A percentile compares a stretch with the other conserved stretches of the same genome.
phyloP scores from a whole-genome alignment of 768 basidiomycete species.

The Panaeolus papilionaceus region DNA sequence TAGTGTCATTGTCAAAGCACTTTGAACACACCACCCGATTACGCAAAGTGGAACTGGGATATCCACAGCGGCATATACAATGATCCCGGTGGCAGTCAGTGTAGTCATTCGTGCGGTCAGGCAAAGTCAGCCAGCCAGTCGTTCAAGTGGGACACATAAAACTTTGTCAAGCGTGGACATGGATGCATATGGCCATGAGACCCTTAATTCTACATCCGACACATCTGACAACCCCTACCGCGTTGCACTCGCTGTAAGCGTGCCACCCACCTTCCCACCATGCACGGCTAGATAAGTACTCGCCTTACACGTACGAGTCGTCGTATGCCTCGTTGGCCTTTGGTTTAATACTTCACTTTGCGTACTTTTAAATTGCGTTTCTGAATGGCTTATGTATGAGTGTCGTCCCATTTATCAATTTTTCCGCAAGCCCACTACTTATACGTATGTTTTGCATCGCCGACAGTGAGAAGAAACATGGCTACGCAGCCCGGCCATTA shows the following conservation, averaged over 20 bases:
- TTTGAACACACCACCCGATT: not conserved
- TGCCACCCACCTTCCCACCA: constrained; percentile 1
- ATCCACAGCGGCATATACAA: constrained; percentile 11
- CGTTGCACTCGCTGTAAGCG: constrained; percentile 1
- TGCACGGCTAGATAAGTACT: constrained; percentile 4
- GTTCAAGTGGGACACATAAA: not conserved
- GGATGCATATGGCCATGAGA: constrained; percentile 12
- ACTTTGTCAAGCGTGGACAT: constrained; percentile 10
- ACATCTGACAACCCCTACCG: not conserved
- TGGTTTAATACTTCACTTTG: not conserved
- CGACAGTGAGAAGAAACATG: not conserved
- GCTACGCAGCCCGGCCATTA: not conserved
- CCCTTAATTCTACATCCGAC: constrained; percentile 7
- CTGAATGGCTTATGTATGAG: too few relatives aligned
- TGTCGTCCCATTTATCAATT: not conserved
- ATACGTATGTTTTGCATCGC: not conserved
- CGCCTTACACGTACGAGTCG: not conserved
- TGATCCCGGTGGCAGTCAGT: constrained; percentile 10
- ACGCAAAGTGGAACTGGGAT: constrained; percentile 4
- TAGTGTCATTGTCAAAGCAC: constrained; percentile 4
- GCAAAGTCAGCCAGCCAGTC: not conserved
- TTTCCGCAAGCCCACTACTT: not conserved
- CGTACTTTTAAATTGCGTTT: not conserved
- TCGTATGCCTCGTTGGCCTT: not conserved
- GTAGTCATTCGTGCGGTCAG: not conserved